Conservation (phyloP, 1,284 basidiomycete species). For the Caloboletus firmus region DNA sequence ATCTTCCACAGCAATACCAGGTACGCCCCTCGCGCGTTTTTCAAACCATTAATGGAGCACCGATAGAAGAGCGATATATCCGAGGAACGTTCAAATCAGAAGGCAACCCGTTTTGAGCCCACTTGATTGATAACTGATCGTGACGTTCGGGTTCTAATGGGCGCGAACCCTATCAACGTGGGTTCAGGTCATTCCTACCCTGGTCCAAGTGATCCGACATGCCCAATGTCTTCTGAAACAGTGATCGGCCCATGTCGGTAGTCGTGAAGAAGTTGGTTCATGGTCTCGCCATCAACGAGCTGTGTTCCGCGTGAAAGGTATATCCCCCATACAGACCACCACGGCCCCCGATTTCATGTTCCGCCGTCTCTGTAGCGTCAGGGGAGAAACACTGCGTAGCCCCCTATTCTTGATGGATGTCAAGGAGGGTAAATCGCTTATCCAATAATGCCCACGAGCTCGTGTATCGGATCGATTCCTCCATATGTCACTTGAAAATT, state of each 20-base stretch:
- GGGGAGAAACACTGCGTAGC: neutral
- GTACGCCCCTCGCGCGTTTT: neutral
- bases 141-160: constrained; percentile 12
- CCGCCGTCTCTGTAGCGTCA: neutral
- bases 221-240: neutral
- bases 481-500: constrained; percentile 1
- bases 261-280: neutral
- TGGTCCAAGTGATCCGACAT: constrained; percentile 1
- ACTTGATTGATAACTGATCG: constrained; percentile 1
- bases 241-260: neutral
- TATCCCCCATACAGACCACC: neutral
- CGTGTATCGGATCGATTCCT: constrained; percentile 3
- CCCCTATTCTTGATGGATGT: constrained; percentile 2
- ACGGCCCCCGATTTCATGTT: neutral
- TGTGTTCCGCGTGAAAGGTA: neutral
- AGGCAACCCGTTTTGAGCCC: neutral
- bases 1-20: neutral
- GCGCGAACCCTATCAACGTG: constrained; percentile 14
- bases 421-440: constrained; percentile 3
- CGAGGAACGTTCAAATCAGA: constrained; percentile 5
- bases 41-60: neutral
- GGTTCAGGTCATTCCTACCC: neutral
- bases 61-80: constrained; percentile 6
- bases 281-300: neutral
- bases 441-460: neutral